Evolutionary conservation across 1,284 basidiomycete species (phyloP), one percentile per base, ranked within the genome.

Genomic region (Xanthoconium separans): DNA sequence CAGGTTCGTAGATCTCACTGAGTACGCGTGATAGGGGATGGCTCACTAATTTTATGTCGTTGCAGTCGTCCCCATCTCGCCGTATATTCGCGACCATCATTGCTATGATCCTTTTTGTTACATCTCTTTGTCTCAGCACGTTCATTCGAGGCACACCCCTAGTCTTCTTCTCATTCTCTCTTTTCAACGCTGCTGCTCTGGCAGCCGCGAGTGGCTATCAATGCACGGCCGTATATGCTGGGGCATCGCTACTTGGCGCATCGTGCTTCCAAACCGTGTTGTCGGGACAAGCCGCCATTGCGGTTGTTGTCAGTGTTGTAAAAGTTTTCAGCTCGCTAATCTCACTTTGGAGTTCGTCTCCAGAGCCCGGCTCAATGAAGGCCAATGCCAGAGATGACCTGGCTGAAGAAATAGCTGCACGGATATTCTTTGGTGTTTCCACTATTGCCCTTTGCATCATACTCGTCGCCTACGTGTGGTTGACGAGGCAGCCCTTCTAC

Each of bases 271-370:
- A 90, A 68, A 73, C 83, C 8, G 75, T 85, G 64, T 81, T 91
- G 76, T 80, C 88, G 1, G 89, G 90, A 8, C 89, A 92, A 64
- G 89, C 87, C 5, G 86, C 85, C 0, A 81, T 91, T 0, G 90
- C 83, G 0, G 87, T 92, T 6, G 82, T 79, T 3, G 83, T 92
- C 51, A 88, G 86, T 58, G 73, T 75, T 2, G 82, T 91, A 1
- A 87, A 92, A 62, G 79, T 89, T n/a, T 62, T 83, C 42, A 87
- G 85, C 55, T 78, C 87, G 5, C 65, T 75, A 0, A 72, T 79
- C 5, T 85, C 85, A 13, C 73, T 87, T 6, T 73, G 74, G 74
- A 70, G 72, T 9, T 71, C 74, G 42, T 64, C 77, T 5, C 65
- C 62, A 2, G 61, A 64, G 20, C 20, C 51, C 18, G 57, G 60